phyloP scores from a whole-genome alignment of 73 alveolate genomes.

The Tetrahymena malaccensis region DNA sequence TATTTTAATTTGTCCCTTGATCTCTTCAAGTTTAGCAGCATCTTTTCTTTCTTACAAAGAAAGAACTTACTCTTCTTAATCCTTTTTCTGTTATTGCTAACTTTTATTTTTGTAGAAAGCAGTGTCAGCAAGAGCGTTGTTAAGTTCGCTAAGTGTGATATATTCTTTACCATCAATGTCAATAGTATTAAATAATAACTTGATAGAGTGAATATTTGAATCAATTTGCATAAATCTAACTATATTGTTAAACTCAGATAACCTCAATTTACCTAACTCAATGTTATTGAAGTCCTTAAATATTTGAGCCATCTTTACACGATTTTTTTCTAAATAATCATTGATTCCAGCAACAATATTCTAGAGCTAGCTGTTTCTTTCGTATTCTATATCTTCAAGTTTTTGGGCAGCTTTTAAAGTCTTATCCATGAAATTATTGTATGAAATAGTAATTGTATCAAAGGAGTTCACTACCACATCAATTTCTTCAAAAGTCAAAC shows the following conservation, averaged over 20 bases:
- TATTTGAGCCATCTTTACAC: neutral
- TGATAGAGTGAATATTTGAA: neutral
- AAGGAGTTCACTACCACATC: neutral
- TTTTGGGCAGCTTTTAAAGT: neutral
- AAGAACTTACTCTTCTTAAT: neutral
- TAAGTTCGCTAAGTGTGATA: neutral
- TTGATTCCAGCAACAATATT: neutral
- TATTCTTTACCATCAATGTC: neutral
- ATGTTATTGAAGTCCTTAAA: neutral
- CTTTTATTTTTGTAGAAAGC: neutral
- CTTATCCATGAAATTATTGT: neutral
- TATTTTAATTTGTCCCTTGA: neutral
- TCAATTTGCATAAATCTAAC: neutral
- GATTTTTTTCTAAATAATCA: neutral
- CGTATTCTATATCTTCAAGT: neutral
- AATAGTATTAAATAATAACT: neutral
- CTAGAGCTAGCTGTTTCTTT: neutral
- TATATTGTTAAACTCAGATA: neutral
- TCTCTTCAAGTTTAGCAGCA: neutral
- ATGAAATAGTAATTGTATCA: neutral
- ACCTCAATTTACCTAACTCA: neutral
- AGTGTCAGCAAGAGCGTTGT: neutral
- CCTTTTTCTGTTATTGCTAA: neutral
- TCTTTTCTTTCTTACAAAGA: neutral
- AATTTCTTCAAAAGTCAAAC: neutral